phyloP scores from a whole-genome alignment of 2,329 filamentous ascomycete genomes.

The Fusarium ramigenum region DNA sequence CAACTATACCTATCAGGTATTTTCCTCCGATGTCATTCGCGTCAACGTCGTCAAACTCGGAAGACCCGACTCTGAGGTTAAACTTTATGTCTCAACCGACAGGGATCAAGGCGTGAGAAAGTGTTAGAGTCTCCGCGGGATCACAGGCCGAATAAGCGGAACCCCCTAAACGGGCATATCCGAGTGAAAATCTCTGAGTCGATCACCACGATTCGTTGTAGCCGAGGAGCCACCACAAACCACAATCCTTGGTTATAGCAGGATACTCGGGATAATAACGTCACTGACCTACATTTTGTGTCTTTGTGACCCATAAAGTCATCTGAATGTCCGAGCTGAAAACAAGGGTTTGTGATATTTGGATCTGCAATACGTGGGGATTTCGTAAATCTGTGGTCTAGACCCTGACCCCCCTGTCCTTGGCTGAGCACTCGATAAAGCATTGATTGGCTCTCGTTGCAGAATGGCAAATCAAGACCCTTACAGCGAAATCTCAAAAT shows the following conservation, averaged over 20 bases:
- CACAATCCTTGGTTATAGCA: not conserved
- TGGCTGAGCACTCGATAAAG: not conserved
- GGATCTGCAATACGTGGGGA: conserved; percentile 5
- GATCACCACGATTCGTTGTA: not conserved
- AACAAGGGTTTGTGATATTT: not conserved
- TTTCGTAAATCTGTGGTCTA: not conserved
- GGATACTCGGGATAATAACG: not conserved
- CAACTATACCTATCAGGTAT: not conserved
- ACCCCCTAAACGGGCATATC: conserved; percentile 11
- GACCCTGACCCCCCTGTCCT: conserved; percentile 4
- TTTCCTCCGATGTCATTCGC: not conserved
- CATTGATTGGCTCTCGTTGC: conserved; percentile 13
- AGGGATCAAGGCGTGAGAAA: not conserved
- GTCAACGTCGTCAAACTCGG: not conserved
- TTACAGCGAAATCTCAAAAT: not conserved
- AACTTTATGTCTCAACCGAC: conserved; percentile 6
- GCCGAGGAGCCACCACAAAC: not conserved
- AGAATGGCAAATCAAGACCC: conserved; percentile 6
- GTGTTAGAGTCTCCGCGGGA: not conserved
- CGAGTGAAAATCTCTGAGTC: not conserved
- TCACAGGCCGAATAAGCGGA: not conserved
- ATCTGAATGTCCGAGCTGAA: not conserved
- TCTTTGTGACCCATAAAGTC: not conserved
- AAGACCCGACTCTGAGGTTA: conserved; percentile 13
- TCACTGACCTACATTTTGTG: not conserved